Evolutionary conservation across 192 early-diverging fungal species (phyloP).

Genomic region (Obelidium mucronatum): DNA sequence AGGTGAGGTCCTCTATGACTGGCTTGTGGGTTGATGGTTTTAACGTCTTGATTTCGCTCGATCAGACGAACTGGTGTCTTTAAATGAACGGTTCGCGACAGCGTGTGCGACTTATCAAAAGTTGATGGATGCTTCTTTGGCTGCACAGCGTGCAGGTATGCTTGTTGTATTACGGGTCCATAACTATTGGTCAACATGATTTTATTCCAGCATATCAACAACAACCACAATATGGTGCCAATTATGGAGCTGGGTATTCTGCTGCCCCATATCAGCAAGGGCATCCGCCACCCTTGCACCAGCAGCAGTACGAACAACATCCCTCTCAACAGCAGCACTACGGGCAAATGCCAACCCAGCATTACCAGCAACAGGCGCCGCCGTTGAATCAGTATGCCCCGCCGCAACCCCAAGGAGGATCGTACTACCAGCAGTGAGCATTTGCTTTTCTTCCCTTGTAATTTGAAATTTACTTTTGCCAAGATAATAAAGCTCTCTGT

Average conservation of each 20-base stretch:
- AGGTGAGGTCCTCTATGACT: constrained; percentile 49
- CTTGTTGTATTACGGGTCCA: background rate
- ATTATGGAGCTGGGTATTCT: background rate
- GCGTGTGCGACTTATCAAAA: constrained; percentile 78
- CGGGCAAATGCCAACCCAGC: constrained; percentile 22
- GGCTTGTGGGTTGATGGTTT: background rate
- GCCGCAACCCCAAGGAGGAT: background rate
- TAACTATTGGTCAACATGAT: background rate
- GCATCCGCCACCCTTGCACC: constrained; percentile 26
- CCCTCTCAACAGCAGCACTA: constrained; percentile 29
- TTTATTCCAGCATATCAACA: constrained; percentile 9
- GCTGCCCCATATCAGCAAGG: background rate
- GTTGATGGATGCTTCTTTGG: constrained; percentile 71
- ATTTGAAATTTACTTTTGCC: too few species aligned
- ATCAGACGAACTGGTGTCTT: constrained; percentile 73
- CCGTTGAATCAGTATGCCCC: background rate
- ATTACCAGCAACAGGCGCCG: constrained; percentile 5
- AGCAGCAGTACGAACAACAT: constrained; percentile 17
- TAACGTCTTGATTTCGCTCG: constrained; percentile 7
- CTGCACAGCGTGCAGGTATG: constrained; percentile 52
- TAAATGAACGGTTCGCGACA: constrained; percentile 77
- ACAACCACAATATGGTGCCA: background rate
- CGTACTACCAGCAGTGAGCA: constrained; percentile 1
- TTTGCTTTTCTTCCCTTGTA: too few species aligned
- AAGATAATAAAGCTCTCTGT: too few species aligned